Conservation (phyloP, 768 basidiomycete species). For the Suillus alpinus region DNA sequence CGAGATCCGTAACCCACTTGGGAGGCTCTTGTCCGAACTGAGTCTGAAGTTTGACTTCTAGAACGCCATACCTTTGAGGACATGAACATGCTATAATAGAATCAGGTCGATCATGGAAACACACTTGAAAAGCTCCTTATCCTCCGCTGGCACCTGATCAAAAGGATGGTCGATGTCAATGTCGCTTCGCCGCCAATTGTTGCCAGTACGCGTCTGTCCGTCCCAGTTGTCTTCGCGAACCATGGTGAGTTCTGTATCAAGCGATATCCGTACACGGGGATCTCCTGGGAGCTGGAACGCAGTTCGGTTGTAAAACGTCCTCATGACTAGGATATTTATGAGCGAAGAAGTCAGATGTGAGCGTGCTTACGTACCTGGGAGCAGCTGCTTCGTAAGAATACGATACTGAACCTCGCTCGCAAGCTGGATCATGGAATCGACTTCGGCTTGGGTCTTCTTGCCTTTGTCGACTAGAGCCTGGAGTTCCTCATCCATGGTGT, state of each 20-base stretch:
- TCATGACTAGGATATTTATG: conserved; percentile 60
- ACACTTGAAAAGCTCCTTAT: conserved; percentile 91
- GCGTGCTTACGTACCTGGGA: conserved; percentile 60
- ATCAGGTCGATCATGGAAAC: conserved; percentile 14
- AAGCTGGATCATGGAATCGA: conserved; percentile 91
- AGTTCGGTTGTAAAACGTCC: conserved; percentile 97
- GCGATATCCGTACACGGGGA: conserved; percentile 96
- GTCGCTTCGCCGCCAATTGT: conserved; percentile 94
- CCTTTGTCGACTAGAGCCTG: conserved; percentile 82
- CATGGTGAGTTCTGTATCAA: conserved; percentile 95
- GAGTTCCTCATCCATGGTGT: conserved; percentile 93
- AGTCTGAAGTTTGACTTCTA: conserved; percentile 97
- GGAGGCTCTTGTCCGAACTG: conserved; percentile 95
- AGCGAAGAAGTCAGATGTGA: neutral
- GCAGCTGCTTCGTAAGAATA: conserved; percentile 73
- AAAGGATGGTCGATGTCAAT: conserved; percentile 94
- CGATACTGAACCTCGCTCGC: conserved; percentile 98
- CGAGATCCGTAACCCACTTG: conserved; percentile 94
- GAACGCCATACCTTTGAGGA: conserved; percentile 70
- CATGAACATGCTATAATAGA: neutral
- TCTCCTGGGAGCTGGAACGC: conserved; percentile 99
- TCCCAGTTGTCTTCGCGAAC: conserved; percentile 98
- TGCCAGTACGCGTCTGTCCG: conserved; percentile 64
- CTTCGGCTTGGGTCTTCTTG: conserved; percentile 90
- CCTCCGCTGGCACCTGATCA: conserved; percentile 64